Percentiles rank a stretch among this genome's conserved stretches.
These are phyloP conservation scores for Luvunga scandens DNA, from an alignment of 345 rosid species.

Conservation along the genomic window DNA sequence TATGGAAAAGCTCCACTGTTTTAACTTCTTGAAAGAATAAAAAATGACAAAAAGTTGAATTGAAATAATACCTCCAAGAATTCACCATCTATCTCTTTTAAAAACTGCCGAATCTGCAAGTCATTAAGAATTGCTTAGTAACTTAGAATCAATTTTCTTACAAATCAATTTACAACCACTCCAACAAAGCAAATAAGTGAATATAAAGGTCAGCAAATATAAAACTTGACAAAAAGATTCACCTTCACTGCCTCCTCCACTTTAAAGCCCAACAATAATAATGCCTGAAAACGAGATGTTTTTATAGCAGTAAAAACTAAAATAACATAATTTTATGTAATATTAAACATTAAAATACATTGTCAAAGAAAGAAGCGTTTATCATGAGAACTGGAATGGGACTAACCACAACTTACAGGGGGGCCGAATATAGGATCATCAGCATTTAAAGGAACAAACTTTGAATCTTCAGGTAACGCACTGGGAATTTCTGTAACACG, in stretches of 20 bases:
- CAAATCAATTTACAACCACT: not conserved
- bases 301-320: not conserved
- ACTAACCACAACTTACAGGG: constrained; percentile 75
- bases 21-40: not conserved
- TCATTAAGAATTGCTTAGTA: not conserved
- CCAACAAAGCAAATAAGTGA: not conserved
- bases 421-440: constrained; percentile 77
- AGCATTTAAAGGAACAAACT: constrained; percentile 75
- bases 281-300: constrained; percentile 45
- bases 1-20: not conserved
- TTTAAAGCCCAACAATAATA: constrained; percentile 71
- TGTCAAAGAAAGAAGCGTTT: not conserved
- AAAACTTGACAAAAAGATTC: not conserved
- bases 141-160: not conserved
- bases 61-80: constrained; percentile 61
- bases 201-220: not conserved
- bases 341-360: not conserved
- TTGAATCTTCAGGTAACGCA: constrained; percentile 60
- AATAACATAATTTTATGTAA: not conserved
- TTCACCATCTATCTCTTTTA: constrained; percentile 79
- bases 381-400: constrained; percentile 8
- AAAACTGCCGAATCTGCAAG: constrained; percentile 62
- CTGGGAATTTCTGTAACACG: constrained; percentile 43
- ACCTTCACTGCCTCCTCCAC: constrained; percentile 65
- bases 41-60: not conserved